phyloP scores from a whole-genome alignment of 176 grass and related monocot genomes.

The Aegilops speltoides region DNA sequence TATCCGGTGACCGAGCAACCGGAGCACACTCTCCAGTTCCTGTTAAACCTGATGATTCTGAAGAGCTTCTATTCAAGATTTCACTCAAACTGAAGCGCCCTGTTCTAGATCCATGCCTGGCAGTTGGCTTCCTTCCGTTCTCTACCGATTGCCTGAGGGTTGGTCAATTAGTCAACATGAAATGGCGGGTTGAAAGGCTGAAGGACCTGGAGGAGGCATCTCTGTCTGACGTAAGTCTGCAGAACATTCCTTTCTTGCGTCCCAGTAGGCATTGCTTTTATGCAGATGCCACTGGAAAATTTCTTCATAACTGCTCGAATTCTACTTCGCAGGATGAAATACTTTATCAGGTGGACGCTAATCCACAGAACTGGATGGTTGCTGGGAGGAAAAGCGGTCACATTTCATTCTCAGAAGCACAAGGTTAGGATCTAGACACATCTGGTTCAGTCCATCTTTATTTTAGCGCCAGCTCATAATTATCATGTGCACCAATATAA shows the following conservation, averaged over 20 bases:
- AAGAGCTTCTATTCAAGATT: constrained; percentile 68
- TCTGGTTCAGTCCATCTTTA: neutral
- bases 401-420: constrained; percentile 55
- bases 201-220: constrained; percentile 57
- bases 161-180: constrained; percentile 92
- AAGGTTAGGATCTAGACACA: constrained; percentile 42
- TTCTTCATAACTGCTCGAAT: constrained; percentile 8
- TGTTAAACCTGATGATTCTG: constrained; percentile 42
- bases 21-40: constrained; percentile 78
- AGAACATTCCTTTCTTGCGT: constrained; percentile 6
- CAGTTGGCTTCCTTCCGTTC: constrained; percentile 98
- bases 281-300: neutral
- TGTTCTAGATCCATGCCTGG: constrained; percentile 87
- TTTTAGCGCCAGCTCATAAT: neutral
- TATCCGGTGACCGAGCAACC: constrained; percentile 76
- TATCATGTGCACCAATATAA: neutral
- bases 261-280: neutral
- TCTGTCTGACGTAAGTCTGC: constrained; percentile 55
- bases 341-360: constrained; percentile 80
- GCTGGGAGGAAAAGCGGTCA: constrained; percentile 95
- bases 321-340: constrained; percentile 66
- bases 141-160: constrained; percentile 84
- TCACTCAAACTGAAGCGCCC: constrained; percentile 74
- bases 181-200: constrained; percentile 92
- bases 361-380: constrained; percentile 98